Evolutionary conservation across 805 yeast species (phyloP).

Genomic region (Myxozyma melibiosi): DNA sequence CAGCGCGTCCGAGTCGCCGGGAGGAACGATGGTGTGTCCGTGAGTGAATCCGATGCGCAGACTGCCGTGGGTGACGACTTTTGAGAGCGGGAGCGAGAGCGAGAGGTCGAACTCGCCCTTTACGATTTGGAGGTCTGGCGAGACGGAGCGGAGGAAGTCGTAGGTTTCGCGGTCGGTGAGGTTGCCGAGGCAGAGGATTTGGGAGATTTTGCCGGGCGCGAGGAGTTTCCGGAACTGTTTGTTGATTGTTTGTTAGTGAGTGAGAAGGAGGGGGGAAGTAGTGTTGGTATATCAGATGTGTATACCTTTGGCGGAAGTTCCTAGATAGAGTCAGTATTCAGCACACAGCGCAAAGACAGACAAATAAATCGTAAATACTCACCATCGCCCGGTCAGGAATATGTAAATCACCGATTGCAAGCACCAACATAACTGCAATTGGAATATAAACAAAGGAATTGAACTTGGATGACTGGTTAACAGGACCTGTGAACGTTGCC

Average conservation of each 20-base stretch:
- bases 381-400: conserved; percentile 84
- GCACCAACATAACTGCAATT: conserved; percentile 70
- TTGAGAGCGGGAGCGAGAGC: conserved; percentile 57
- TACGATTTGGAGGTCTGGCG: conserved; percentile 74
- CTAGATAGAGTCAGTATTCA: conserved; percentile 36
- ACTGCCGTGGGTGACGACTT: conserved; percentile 67
- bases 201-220: conserved; percentile 82
- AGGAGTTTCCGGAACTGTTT: conserved; percentile 70
- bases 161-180: conserved; percentile 65
- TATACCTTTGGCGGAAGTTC: conserved; percentile 52
- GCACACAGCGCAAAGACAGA: neutral
- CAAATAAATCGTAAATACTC: conserved; percentile 36
- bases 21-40: conserved; percentile 83
- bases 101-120: conserved; percentile 74
- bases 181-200: conserved; percentile 85
- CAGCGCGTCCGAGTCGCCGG: conserved; percentile 81
- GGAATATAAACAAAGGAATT: no score
- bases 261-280: neutral
- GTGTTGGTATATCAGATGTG: no score
- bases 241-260: neutral
- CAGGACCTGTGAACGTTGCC: no score
- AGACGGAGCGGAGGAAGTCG: conserved; percentile 63
- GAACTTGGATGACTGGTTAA: no score
- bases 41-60: conserved; percentile 81
- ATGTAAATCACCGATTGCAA: conserved; percentile 87